phyloP scores from a whole-genome alignment of 371 early-diverging fungal species.

The Chytridium lagenaria region DNA sequence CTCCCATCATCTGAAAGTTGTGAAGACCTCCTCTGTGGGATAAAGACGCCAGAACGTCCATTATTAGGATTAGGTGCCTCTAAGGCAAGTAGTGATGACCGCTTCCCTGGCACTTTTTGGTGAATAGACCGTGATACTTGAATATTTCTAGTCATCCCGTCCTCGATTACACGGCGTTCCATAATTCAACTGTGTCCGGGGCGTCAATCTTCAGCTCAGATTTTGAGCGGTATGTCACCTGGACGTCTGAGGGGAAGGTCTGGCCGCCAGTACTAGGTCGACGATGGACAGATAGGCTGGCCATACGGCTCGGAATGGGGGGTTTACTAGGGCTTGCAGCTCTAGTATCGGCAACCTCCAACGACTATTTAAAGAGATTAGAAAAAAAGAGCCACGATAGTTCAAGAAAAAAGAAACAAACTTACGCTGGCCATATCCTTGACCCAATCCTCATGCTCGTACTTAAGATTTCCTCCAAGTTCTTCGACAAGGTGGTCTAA shows the following conservation, averaged over 20 bases:
- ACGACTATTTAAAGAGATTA: too few species aligned
- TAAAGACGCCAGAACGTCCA: too few species aligned
- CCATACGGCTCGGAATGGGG: not conserved
- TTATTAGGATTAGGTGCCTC: too few species aligned
- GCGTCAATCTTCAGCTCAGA: conserved; percentile 10
- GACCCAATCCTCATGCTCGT: conserved; percentile 13
- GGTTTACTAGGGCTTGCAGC: too few species aligned
- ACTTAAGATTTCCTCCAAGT: not conserved
- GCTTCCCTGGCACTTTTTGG: not conserved
- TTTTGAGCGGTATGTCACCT: not conserved
- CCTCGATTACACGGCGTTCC: conserved; percentile 7
- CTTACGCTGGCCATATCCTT: not conserved
- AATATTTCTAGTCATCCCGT: not conserved
- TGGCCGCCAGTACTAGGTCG: not conserved
- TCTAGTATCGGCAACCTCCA: too few species aligned
- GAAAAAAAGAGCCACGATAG: too few species aligned
- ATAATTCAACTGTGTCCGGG: not conserved
- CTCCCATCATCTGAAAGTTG: too few species aligned
- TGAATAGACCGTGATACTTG: not conserved
- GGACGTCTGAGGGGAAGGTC: not conserved
- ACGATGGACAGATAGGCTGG: conserved; percentile 1
- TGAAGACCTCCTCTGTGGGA: not conserved
- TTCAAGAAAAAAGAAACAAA: too few species aligned
- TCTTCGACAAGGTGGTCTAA: not conserved
- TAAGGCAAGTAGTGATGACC: too few species aligned